Evolutionary conservation across 2,329 filamentous ascomycete species (phyloP), one percentile per base, ranked within the genome.

Genomic region (Penicillium sp.): DNA sequence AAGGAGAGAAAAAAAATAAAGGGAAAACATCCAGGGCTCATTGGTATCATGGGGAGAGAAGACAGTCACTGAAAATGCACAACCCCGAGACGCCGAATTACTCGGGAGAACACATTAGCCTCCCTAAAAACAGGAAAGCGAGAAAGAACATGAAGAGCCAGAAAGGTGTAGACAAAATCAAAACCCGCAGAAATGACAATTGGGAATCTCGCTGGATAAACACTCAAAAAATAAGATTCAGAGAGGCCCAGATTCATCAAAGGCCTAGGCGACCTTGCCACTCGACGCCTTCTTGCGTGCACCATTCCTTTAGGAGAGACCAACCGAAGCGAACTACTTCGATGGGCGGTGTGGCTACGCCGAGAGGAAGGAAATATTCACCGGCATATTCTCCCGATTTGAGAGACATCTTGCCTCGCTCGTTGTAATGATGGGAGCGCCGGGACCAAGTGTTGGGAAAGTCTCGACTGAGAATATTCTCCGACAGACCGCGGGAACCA

Each of bases 231-330:
- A 53, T 13, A 7, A 52, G 25, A 40, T 10, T 10, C 35, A 53
- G 25, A 53, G 13, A 51, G 11, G 4, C 7, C 46, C 26, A 52
- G n/a, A 52, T 19, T 13, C 30, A 11, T 74, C 70, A 81, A 66
- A 80, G 68, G 61, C 70, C 73, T 56, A 80, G 70, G 49, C 74
- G 75, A 48, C 75, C 74, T 59, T 74, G 73, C 79, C 78, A 82
- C 10, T 78, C 73, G 16, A 83, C 70, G 14, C 73, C 75, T 70
- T 83, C 79, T 57, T 76, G 80, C 55, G 71, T 69, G 51, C 78
- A 78, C 78, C 80, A 84, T 60, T 82, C 79, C 19, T 72, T 73
- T 61, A 84, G 65, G 45, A 82, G 71, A n/a, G 71, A 70, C 64
- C 74, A 73, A 8, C 77, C 78, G 65, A 82, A 82, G 4, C 77